Evolutionary conservation across 345 rosid species (phyloP).

Genomic region (Cardamine chenopodiifolia): DNA sequence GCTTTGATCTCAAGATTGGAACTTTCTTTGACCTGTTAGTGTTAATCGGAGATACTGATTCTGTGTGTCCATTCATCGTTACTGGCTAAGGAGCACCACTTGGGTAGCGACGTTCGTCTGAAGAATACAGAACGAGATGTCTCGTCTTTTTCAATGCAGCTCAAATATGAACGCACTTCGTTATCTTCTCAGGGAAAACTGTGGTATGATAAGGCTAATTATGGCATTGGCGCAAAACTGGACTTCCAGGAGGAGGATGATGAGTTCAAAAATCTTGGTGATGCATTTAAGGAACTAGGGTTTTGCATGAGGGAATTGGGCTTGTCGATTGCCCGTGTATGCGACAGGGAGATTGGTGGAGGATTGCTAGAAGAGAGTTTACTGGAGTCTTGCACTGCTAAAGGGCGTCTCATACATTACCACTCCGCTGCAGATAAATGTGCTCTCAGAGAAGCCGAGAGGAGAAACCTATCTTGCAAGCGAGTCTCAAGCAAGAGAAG

Average conservation of each 20-base stretch:
- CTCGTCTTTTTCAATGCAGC: constrained; percentile 82
- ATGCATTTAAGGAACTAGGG: constrained; percentile 63
- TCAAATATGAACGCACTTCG: constrained; percentile 47
- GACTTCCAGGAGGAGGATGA: constrained; percentile 41
- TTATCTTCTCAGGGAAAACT: constrained; percentile 36
- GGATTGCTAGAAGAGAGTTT: constrained; percentile 66
- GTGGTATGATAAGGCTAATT: neutral
- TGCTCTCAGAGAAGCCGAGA: constrained; percentile 47
- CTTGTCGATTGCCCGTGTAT: constrained; percentile 63
- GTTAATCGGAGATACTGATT: constrained; percentile 22
- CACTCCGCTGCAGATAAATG: constrained; percentile 63
- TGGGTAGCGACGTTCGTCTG: constrained; percentile 85
- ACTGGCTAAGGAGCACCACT: constrained; percentile 56
- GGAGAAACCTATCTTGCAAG: constrained; percentile 41
- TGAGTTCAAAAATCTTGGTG: constrained; percentile 60
- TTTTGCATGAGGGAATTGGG: constrained; percentile 80
- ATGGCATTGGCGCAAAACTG: constrained; percentile 24
- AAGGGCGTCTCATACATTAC: constrained; percentile 88
- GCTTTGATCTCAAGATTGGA: constrained; percentile 8
- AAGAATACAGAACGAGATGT: constrained; percentile 78
- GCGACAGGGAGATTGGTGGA: constrained; percentile 77
- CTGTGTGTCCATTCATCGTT: neutral
- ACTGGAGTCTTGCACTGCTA: constrained; percentile 73
- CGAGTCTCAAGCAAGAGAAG: constrained; percentile 30
- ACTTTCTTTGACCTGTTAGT: constrained; percentile 1